Base-by-base conservation (phyloP, 2,329 filamentous ascomycete genomes). In the Fusarium fujikuroi region DNA sequence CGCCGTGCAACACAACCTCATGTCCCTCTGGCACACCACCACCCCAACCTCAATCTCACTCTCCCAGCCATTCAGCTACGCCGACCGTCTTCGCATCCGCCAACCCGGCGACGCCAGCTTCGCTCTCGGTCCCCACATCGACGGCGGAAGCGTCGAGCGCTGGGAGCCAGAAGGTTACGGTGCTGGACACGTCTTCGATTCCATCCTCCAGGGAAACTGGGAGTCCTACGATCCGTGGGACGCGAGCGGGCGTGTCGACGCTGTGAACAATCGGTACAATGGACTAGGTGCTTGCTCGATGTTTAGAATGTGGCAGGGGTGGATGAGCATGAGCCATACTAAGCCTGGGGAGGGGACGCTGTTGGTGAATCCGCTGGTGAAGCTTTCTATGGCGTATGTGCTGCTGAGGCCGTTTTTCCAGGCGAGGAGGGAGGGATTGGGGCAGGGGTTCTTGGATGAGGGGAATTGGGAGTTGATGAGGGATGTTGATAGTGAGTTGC, bases 231-330 rank as follows among this genome's bases (percentile, higher is more conserved):
- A 98, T 77, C 90, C 94, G 0, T 98, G 92, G 89, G 94, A 97
- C 76, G 91, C 91, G 0, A 90, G 88, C 71, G 88, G 89, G 11
- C 88, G 95, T 8, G 85, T 95, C 0, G 82, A 84, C 0, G 93
- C 92, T 7, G 87, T 90, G 5, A 91, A 89, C 68, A 92, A 97
- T 80, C 83, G 95, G 39, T 96, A 98, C 80, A 87, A 93, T 57
- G 94, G 95, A 1, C 87, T 94, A 0, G 95, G 95, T 0, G 91
- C 93, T 2, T 97, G 94, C 82, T 92, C 88, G 50, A 94, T 95
- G 85, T 95, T 97, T 82, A 89, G 95, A 43, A 92, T 94, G 87
- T 95, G 93, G 81, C 95, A 98, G 82, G 95, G 94, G 23, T 98
- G 95, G 95, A 82, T 98, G 59, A 89, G 89, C 67, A 92, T 98